Percentiles rank a stretch among this genome's conserved stretches.
Conservation (phyloP, 176 grass and related monocot genomes). For the Elymus sibiricus region DNA sequence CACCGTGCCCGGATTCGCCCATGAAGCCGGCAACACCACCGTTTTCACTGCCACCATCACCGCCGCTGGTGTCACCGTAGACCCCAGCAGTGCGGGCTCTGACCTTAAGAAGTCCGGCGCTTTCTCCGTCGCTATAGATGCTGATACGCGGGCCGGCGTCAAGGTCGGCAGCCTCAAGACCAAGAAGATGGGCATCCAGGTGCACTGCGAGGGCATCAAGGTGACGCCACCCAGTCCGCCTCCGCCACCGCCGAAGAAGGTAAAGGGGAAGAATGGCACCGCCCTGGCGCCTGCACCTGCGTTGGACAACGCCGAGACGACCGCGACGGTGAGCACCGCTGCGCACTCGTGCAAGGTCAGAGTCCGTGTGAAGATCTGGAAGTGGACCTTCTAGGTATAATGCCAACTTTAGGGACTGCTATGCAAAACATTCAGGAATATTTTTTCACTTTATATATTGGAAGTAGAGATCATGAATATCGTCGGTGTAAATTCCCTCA, state of each 20-base stretch:
- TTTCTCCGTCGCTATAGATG: slow-evolving; percentile 49
- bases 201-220: slow-evolving; percentile 71
- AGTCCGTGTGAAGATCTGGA: slow-evolving; percentile 96
- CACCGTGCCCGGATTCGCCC: slow-evolving; percentile 63
- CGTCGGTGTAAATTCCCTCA: slow-evolving; percentile 48
- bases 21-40: slow-evolving; percentile 72
- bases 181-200: slow-evolving; percentile 77
- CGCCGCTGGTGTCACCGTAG: slow-evolving; percentile 27
- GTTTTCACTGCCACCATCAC: slow-evolving; percentile 45
- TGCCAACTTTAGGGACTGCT: not conserved
- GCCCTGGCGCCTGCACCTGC: not conserved
- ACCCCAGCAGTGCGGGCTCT: slow-evolving; percentile 38
- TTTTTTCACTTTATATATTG: slow-evolving; percentile 25
- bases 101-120: slow-evolving; percentile 59
- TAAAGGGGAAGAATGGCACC: slow-evolving; percentile 48
- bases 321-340: slow-evolving; percentile 14
- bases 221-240: slow-evolving; percentile 22
- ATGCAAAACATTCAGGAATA: not conserved
- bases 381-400: slow-evolving; percentile 68
- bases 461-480: slow-evolving; percentile 4
- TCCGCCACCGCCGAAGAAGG: slow-evolving; percentile 1
- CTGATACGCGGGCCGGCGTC: slow-evolving; percentile 75
- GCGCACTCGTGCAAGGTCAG: slow-evolving; percentile 67
- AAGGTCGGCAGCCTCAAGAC: slow-evolving; percentile 59
- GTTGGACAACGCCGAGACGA: not conserved